Evolutionary conservation across 1,284 basidiomycete species (phyloP).

Genomic region (Peniophora sp.): DNA sequence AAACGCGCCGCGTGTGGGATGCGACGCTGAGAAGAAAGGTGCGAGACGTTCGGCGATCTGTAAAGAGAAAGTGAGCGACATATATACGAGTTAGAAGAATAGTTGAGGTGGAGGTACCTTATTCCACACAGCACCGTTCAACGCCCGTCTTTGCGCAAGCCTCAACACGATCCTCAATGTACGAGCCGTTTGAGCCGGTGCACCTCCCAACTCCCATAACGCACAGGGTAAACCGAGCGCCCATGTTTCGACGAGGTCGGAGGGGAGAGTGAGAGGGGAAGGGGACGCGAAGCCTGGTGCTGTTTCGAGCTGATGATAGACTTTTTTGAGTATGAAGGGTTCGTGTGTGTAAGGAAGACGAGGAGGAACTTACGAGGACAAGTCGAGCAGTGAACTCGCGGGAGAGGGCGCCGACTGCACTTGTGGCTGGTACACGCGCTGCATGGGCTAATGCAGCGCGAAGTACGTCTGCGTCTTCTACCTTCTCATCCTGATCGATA

Average conservation of each 20-base stretch:
- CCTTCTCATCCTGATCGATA: constrained; percentile 13
- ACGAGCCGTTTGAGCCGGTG: background rate
- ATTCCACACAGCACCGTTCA: too few species aligned
- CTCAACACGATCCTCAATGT: background rate
- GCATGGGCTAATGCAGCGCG: constrained; percentile 53
- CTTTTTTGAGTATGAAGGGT: background rate
- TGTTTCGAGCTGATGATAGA: background rate
- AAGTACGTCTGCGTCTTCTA: constrained; percentile 32
- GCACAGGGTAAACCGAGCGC: background rate
- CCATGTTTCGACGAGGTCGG: background rate
- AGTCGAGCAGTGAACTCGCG: constrained; percentile 39
- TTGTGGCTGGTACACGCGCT: constrained; percentile 18
- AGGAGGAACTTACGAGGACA: constrained; percentile 36
- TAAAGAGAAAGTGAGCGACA: background rate
- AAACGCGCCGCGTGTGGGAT: background rate
- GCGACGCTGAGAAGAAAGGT: background rate
- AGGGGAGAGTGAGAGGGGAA: background rate
- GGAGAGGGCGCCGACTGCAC: constrained; percentile 43
- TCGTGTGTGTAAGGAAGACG: constrained; percentile 39
- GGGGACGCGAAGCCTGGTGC: background rate
- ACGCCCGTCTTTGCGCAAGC: background rate
- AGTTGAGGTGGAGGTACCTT: background rate
- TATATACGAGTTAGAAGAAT: background rate
- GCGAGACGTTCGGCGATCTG: background rate
- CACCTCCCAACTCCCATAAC: background rate